Base-by-base conservation (phyloP, 1,139 yeast species). In the Candida pseudocylindracea region DNA sequence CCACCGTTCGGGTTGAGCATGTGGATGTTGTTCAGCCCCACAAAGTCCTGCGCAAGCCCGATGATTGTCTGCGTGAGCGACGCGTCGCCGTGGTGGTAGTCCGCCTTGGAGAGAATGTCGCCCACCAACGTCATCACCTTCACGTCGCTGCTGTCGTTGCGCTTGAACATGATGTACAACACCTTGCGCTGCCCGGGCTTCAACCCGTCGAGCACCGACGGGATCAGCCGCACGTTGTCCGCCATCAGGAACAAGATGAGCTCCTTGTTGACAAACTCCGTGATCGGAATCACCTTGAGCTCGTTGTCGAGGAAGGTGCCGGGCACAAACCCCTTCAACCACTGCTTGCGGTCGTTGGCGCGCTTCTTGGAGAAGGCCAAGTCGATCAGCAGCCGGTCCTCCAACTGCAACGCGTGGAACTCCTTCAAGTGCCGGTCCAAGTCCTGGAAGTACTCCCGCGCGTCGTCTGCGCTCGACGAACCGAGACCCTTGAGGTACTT, bases 401-500 rank as follows among this genome's bases (percentile, higher is more conserved):
- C 79, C 7, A 68, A 81, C 50, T 78, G 73, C 35, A 91, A 58
- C 7, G 85, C 67, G 49, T 81, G 88, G 50, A 91, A 91, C 12
- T 67, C 65, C 47, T 88, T 91, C 55, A 81, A 60, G 53, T 91
- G 99, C 41, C 62, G 72, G 43, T 79, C 94, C 31, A 91, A 60
- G 39, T 79, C 80, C 27, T 83, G 62, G 51, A 91, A 91, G 48
- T 91, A 91, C 47, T 80, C 92, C 42, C 92, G 70, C 38, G 81
- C 83, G 54, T 88, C 99, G 28, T 57, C 60, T 9, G 68, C 65
- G 1, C 72, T 64, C 1, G 96, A 85, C 8, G 98, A 83, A 69
- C 98, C 99, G 62, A 91, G 66, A 67, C 99, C 99, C 63, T 91
- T 91, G 57, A 80, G 88, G 57, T 91, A 91, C 63, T 91, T 91